Evolutionary conservation across 148 eudicot species (phyloP), one percentile per base, ranked within the genome.

Genomic region (Cornus florida): DNA sequence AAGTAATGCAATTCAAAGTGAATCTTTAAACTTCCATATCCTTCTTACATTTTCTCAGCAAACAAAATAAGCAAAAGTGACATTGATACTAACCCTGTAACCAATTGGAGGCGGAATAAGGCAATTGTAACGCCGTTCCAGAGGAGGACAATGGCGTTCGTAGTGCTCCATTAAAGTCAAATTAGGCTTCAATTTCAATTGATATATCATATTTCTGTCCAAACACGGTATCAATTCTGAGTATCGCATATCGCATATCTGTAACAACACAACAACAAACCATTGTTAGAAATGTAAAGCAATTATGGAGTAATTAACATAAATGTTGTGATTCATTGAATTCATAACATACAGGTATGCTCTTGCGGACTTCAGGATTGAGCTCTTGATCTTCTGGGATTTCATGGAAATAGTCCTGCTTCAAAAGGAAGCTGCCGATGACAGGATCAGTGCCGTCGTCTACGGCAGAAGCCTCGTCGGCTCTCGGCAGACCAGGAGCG

Each of bases 191-290:
- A 81, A 70, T 71, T 77, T 87, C 69, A 80, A 46, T 60, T 82
- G 90, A 78, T 82, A 82, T 31, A 82, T 79, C 62, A 89, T 12
- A 82, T 87, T 75, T 81, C 92, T 85, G 78, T 89, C 92, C 80
- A 89, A 78, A 80, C 92, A 89, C 16, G 92, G 92, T 81, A 89
- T 85, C 82, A 87, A 75, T 70, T 92, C 96, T 50, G 96, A 92
- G 69, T 88, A 81, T 31, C 84, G 83, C 86, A 76, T 78, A 86
- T 90, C 96, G 83, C 96, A 92, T 10, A 87, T 82, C 96, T 92
- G 84, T 41, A 83, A 82, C 41, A 65, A 75, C 38, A 39, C 24
- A 50, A 35, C 70, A 62, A 5, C 19, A 65, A 66, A 17, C 23
- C 31, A 33, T 13, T 24, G 33, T 39, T 43, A 74, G 11, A 0